These are phyloP conservation scores for Myriangium duriaei DNA, from an alignment of 2,329 filamentous ascomycete species.

Conservation along the genomic window DNA sequence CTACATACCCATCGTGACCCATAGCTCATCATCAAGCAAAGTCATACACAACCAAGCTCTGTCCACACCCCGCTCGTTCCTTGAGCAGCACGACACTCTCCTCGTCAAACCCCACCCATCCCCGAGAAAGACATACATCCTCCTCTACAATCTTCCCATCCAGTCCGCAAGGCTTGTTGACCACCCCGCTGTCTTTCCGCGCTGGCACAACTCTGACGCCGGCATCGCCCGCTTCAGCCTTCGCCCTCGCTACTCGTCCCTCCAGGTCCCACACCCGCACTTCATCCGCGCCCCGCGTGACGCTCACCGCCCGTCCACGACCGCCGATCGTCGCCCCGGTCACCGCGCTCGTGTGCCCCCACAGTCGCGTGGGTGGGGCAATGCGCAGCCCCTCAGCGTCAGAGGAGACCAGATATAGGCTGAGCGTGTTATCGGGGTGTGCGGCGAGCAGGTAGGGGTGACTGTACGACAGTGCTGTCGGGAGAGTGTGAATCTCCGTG, in stretches of 20 bases:
- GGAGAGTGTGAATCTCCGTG: conserved; percentile 27
- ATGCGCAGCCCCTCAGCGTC: conserved; percentile 53
- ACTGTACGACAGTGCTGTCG: conserved; percentile 41
- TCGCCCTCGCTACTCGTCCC: conserved; percentile 20
- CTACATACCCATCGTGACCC: too few relatives aligned
- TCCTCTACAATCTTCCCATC: conserved; percentile 22
- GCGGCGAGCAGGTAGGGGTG: conserved; percentile 80
- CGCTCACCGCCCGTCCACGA: conserved; percentile 79
- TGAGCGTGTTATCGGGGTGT: conserved; percentile 76
- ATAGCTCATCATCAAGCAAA: conserved; percentile 65
- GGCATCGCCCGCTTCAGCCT: neutral
- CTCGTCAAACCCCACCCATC: conserved; percentile 79
- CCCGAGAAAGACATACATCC: conserved; percentile 29
- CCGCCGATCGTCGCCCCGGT: conserved; percentile 74
- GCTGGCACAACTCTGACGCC: conserved; percentile 4
- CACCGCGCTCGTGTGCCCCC: conserved; percentile 85
- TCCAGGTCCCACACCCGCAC: conserved; percentile 80
- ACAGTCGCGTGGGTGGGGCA: conserved; percentile 61
- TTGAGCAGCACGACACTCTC: conserved; percentile 82
- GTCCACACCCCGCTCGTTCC: conserved; percentile 53
- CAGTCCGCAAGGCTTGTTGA: conserved; percentile 10
- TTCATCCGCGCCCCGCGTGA: conserved; percentile 60
- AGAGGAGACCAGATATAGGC: conserved; percentile 69
- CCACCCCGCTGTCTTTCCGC: neutral
- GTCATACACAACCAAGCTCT: conserved; percentile 73